Evolutionary conservation across 73 alveolate species (phyloP), one percentile per base, ranked within the genome.

Genomic region (Paramecium tetraurelia): DNA sequence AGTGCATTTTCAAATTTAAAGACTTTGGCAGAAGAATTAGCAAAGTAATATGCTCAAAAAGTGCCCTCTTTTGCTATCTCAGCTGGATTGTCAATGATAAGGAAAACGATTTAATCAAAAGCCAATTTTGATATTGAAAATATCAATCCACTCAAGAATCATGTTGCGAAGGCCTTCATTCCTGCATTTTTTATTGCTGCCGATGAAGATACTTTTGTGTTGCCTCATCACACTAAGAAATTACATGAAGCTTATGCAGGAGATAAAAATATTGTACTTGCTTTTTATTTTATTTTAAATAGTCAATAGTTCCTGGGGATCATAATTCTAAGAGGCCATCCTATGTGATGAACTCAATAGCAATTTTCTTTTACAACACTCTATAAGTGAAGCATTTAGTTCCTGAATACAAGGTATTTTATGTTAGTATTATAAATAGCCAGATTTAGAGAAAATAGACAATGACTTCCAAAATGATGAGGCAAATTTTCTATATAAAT

Each of bases 201-300:
- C 18, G 93, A 94, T 53, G 96, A 96, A 68, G 99, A 99, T 95
- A 97, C 95, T 44, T 97, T 98, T 93, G 98, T 99, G 36, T 87
- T 86, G 33, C 99, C 99, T 0, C 96, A 95, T 77, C 99, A 99
- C 90, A 90, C 99, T 20, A 89, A 96, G 50, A 98, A 93, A 72
- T 93, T 99, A 44, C 96, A 95, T 93, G 98, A 97, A 41, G 96
- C 93, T 71, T 99, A 99, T 93, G 98, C 99, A 7, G 99, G 99
- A 8, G 99, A 98, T 84, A 97, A 97, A 72, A 85, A 96, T 86
- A 93, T 97, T n/a, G 94, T 95, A 80, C 22, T 24, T 12, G 21
- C 9, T 2, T 80, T 14, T 8, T 20, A 3, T 3, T 7, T 11
- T 16, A n/a, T 4, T 18, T 53, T 44, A 24, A 33, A 43, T 57